Evolutionary conservation across 805 yeast species (phyloP), one percentile per base, ranked within the genome.

Genomic region (Yamadazyma nakazawae): DNA sequence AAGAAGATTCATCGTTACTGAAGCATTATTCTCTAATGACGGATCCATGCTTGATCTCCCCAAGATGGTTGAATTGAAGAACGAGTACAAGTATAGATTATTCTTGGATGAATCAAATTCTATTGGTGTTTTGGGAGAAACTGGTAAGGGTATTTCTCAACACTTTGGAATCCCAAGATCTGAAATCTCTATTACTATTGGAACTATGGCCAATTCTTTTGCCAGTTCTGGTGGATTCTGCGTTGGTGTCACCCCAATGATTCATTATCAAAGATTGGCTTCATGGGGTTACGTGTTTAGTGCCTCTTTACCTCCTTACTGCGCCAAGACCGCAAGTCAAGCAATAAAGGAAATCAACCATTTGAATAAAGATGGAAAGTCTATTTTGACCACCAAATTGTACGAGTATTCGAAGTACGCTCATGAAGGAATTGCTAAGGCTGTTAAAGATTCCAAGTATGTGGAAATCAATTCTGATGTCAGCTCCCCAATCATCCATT

Each of bases 191-290:
- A 82, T 94, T 52, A 88, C 96, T 9, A 78, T 89, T 43, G 97
- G 97, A 21, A 81, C 96, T 1, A 67, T 94, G 75, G 94, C 96
- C 13, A 76, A 77, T 38, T 75, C 96, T 0, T 75, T 92, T 53
- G 92, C 89, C 8, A 76, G 94, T 1, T 82, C 92, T 42, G 99
- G 99, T 53, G 98, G 96, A 0, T 92, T 88, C 69, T 94, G 96
- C 61, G 86, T 88, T 25, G 99, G 98, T 48, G 84, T 80, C 36
- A 66, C 71, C 21, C 84, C 84, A 46, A 88, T 94, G 89, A 81
- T 90, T 30, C 83, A 84, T 56, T 96, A 92, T 69, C 99, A 94
- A 74, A 82, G 96, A 63, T 85, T 94, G 58, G 85, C 89, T 19
- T 88, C 96, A 12, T 75, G 76, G 54, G 97, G 96, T 2, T 94